These are phyloP conservation scores for Curvularia eragrostidis DNA, from an alignment of 2,329 filamentous ascomycete species.

Conservation along the genomic window DNA sequence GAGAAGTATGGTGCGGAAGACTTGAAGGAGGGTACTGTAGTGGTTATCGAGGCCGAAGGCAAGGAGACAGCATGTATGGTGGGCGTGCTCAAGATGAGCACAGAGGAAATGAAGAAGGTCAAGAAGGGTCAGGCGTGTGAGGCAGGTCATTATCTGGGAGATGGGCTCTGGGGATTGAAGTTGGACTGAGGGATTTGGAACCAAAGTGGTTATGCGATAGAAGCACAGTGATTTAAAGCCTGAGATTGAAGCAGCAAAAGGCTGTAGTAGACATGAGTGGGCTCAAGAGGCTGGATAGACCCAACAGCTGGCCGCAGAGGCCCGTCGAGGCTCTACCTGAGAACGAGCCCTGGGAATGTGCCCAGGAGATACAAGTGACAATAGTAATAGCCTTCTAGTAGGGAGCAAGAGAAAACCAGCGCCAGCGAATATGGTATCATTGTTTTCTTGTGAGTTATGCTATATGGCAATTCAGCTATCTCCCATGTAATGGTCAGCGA, in stretches of 20 bases:
- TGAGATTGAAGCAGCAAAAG: background rate
- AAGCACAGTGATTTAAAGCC: background rate
- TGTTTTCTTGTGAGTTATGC: slow-evolving; percentile 29
- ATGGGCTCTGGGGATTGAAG: slow-evolving; percentile 85
- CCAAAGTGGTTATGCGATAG: background rate
- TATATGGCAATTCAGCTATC: background rate
- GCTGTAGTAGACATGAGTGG: background rate
- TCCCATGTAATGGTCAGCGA: background rate
- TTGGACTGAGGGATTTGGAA: slow-evolving; percentile 55
- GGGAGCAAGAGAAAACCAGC: slow-evolving; percentile 1
- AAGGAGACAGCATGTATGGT: slow-evolving; percentile 92
- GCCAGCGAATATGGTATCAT: slow-evolving; percentile 40
- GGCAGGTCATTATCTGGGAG: slow-evolving; percentile 89
- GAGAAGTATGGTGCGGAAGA: slow-evolving; percentile 66
- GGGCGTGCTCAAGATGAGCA: slow-evolving; percentile 81
- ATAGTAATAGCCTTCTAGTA: background rate
- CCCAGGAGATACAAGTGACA: background rate
- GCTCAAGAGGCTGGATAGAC: background rate
- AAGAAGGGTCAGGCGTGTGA: slow-evolving; percentile 95
- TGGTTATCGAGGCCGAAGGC: slow-evolving; percentile 89
- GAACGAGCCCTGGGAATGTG: background rate
- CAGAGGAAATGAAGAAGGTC: slow-evolving; percentile 90
- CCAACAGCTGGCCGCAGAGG: background rate
- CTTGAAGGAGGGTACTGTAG: slow-evolving; percentile 79
- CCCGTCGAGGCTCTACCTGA: background rate